These are phyloP conservation scores for Coffea humblotiana DNA, from an alignment of 305 asterid genomes.

Conservation along the genomic window DNA sequence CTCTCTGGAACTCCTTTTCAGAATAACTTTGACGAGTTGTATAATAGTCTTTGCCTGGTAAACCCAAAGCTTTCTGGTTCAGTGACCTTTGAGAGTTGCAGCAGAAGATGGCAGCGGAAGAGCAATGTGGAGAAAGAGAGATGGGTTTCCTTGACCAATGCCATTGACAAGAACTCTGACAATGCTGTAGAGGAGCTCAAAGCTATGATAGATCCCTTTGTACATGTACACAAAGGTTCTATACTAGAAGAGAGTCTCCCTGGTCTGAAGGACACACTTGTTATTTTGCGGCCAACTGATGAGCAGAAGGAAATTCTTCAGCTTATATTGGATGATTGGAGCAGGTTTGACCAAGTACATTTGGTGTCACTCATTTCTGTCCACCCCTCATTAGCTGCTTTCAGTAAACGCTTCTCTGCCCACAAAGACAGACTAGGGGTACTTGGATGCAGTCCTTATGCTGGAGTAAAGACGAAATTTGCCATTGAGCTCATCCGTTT, in stretches of 20 bases:
- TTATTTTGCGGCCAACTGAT: constrained; percentile 46
- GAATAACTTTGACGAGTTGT: constrained; percentile 56
- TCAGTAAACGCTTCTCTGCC: constrained; percentile 3
- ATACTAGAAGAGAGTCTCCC: constrained; percentile 54
- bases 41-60: constrained; percentile 58
- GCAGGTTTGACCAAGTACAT: constrained; percentile 24
- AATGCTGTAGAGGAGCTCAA: constrained; percentile 31
- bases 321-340: neutral
- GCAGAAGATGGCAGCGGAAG: constrained; percentile 11
- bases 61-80: constrained; percentile 40
- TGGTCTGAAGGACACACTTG: constrained; percentile 50
- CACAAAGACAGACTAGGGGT: constrained; percentile 14
- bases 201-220: constrained; percentile 48
- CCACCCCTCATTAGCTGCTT: constrained; percentile 53
- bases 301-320: constrained; percentile 39
- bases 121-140: constrained; percentile 20
- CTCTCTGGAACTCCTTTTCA: constrained; percentile 83
- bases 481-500: constrained; percentile 30
- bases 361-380: constrained; percentile 49
- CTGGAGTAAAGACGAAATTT: constrained; percentile 46
- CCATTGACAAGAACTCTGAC: constrained; percentile 27
- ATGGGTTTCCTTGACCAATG: constrained; percentile 37
- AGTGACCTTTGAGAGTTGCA: constrained; percentile 9
- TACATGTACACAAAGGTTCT: constrained; percentile 58
- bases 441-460: constrained; percentile 25